Base-by-base conservation (phyloP, 1,139 yeast species). In the Candida sp. region DNA sequence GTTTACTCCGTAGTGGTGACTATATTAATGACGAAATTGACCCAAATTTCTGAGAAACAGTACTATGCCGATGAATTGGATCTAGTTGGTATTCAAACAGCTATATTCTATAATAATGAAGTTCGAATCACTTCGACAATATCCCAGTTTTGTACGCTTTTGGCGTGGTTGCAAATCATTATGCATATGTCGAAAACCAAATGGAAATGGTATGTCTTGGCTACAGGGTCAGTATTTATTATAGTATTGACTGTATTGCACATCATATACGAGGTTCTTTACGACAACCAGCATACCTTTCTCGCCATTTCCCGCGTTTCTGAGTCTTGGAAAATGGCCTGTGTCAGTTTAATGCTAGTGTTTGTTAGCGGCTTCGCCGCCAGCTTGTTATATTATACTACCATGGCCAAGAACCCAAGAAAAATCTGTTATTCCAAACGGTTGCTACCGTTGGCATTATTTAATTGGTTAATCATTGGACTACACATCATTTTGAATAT, bases 1-100 rank as follows among this genome's bases (percentile, higher is more conserved):
- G 63, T 76, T 46, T 69, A 68, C 49, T 68, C 81, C 15, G 59
- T 72, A 4, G 68, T 71, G 3, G 57, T 70, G 38, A 77, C 81
- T 1, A 68, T 75, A 2, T 52, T 75, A 22, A 51, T 77, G n/a
- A 49, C 58, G 1, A 60, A 59, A 43, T 55, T 74, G 36, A 75
- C 81, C 1, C 45, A 49, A 3, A 60, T 61, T 2, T 56, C 77
- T 3, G 44, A 59, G 19, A 40, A 43, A 0, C 77, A 75, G 47
- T 75, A 75, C 47, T 58, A 60, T 35, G 45, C 51, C 1, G 75
- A 74, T 46, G 57, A 63, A 15, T 58, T 75, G 27, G 73, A 75
- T 50, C 61, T 73, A 32, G 57, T 66, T n/a, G 46, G 50, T 35
- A 51, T 76, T 30, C 68, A 67, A 45, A 48, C 52, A 12, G 48